phyloP scores from a whole-genome alignment of 768 basidiomycete genomes.

The Rubroboletus pulcherrimus region DNA sequence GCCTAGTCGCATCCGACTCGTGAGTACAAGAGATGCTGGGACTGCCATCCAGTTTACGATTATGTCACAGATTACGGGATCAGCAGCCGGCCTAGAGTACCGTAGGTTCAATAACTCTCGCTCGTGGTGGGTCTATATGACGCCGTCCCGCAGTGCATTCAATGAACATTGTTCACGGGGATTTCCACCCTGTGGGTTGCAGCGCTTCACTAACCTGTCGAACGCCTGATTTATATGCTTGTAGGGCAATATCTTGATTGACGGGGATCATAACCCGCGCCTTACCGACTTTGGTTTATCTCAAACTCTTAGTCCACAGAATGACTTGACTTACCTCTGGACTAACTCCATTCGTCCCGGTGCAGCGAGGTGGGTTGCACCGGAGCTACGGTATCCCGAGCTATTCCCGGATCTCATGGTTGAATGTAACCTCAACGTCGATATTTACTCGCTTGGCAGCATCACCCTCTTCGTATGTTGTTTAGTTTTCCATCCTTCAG shows the following conservation, averaged over 20 bases:
- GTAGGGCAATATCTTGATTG: slow-evolving; percentile 5
- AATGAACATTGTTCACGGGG: not conserved
- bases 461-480: slow-evolving; percentile 4
- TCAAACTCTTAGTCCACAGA: not conserved
- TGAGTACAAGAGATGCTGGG: not conserved
- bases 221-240: not conserved
- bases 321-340: not conserved
- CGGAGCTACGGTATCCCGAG: not conserved
- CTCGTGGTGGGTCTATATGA: not conserved
- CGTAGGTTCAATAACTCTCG: not conserved
- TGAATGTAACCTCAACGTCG: too few relatives aligned
- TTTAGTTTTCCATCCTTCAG: not conserved
- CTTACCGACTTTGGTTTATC: slow-evolving; percentile 6
- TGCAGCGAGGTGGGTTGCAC: not conserved
- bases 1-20: too few relatives aligned
- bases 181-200: not conserved
- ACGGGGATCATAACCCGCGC: not conserved
- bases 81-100: not conserved
- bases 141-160: not conserved
- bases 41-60: not conserved
- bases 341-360: not conserved
- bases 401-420: not conserved
- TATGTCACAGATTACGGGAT: not conserved
- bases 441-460: too few relatives aligned
- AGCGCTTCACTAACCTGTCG: not conserved